Evolutionary conservation across 768 basidiomycete genomes (phyloP), one percentile per base, ranked within the genome.

Genomic region (Mycena galopus): DNA sequence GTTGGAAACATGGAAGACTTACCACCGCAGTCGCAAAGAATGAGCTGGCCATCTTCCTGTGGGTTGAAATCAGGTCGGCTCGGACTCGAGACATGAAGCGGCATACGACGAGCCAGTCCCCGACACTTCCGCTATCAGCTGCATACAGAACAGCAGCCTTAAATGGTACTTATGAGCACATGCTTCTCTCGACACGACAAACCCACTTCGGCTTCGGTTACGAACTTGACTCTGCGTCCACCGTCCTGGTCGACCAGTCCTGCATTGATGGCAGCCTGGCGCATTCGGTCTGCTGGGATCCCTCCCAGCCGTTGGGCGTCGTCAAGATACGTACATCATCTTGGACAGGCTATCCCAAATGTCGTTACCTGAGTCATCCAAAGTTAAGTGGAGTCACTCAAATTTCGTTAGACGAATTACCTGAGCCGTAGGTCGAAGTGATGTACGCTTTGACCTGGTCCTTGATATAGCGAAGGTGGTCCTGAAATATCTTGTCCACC

Each of bases 21-120:
- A 82, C 81, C 81, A 42, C 81, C 81, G 51, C 79, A 79, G 64
- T 82, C 81, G 61, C 81, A 82, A 27, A 82, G 70, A 30, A 81
- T 72, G 1, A 80, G 64, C 63, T 74, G 67, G 35, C 69, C 69
- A 23, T 70, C 79, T 3, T 68, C 47, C 78, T 79, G 37, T 25
- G 12, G 56, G 27, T 33, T n/a, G 11, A 39, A 57, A 58, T 58
- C 44, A 58, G 32, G 39, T 29, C 2, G 9, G 33, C 29, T 23
- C 29, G 6, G 56, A 37, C 14, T 44, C 7, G 8, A 37, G 17
- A 35, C 14, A 53, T 17, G n/a, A 68, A 32, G 30, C 19, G 2
- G 32, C 75, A 4, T 59, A 75, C 76, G 27, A 77, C 70, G 37
- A 77, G 75, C 76, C 76, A 77, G 57, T 75, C 74, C 0, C 55